Percentiles rank a stretch among this genome's conserved stretches.
Conservation (phyloP, 345 rosid genomes). For the Salix koriyanagi region DNA sequence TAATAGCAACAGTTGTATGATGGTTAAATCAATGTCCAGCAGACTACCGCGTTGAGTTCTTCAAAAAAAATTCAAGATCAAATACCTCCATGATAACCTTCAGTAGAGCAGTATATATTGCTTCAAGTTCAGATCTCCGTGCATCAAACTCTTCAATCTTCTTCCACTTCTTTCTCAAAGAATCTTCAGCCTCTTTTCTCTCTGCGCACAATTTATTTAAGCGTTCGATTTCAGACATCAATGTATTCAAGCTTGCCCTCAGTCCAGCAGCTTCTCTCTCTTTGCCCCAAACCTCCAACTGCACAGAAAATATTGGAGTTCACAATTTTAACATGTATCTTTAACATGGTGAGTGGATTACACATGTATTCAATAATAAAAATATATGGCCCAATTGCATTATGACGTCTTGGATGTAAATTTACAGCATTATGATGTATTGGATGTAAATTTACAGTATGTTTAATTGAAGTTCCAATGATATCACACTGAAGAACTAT, state of each 20-base stretch:
- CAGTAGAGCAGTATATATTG: conserved; percentile 70
- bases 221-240: conserved; percentile 77
- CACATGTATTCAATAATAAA: neutral
- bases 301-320: conserved; percentile 19
- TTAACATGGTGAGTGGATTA: neutral
- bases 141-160: conserved; percentile 91
- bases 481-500: neutral
- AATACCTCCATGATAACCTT: conserved; percentile 65
- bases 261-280: conserved; percentile 87
- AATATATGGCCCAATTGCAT: neutral
- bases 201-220: conserved; percentile 79
- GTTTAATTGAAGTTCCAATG: too few relatives aligned
- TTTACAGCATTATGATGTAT: neutral
- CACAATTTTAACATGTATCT: conserved; percentile 3
- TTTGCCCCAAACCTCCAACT: conserved; percentile 95
- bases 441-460: neutral
- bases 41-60: conserved; percentile 1
- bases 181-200: conserved; percentile 92
- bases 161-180: conserved; percentile 84
- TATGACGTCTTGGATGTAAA: neutral
- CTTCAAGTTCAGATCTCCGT: conserved; percentile 88
- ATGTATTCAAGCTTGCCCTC: conserved; percentile 74
- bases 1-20: neutral
- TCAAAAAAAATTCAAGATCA: conserved; percentile 9
- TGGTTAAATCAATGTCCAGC: neutral